These are phyloP conservation scores for Meyerozyma carpophila DNA, from an alignment of 1,139 yeast species.

Conservation along the genomic window DNA sequence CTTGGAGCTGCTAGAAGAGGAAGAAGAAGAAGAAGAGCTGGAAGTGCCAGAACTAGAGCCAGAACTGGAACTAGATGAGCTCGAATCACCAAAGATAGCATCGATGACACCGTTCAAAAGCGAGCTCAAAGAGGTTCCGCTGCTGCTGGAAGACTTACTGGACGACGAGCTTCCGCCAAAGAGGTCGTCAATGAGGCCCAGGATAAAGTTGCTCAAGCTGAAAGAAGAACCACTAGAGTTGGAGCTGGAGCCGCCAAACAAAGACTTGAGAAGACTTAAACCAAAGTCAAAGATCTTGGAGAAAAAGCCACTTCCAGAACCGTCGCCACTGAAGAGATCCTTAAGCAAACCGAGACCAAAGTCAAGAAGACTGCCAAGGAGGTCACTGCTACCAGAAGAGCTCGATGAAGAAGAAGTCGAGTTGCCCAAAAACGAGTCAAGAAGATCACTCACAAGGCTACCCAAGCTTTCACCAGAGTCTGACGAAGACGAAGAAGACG, in stretches of 20 bases:
- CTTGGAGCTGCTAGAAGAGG: conserved; percentile 4
- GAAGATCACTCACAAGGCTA: conserved; percentile 8
- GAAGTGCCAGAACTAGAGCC: conserved; percentile 3
- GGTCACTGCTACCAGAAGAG: conserved; percentile 3
- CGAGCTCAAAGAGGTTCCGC: conserved; percentile 5
- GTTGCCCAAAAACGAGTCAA: conserved; percentile 4
- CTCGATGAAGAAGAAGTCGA: conserved; percentile 2
- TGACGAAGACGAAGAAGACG: conserved; percentile 9
- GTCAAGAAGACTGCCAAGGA: not conserved
- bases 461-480: conserved; percentile 7
- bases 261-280: conserved; percentile 2
- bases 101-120: conserved; percentile 10
- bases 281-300: not conserved
- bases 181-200: conserved; percentile 6
- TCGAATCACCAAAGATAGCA: conserved; percentile 11
- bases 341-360: not conserved
- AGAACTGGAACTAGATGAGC: conserved; percentile 4
- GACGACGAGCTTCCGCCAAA: conserved; percentile 12
- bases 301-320: not conserved
- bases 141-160: conserved; percentile 4
- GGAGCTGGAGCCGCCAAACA: not conserved
- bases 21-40: conserved; percentile 2
- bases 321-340: not conserved
- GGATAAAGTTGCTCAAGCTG: not conserved
- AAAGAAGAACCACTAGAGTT: not conserved